Conservation (phyloP, 345 rosid genomes). For the Syzygium oleosum region DNA sequence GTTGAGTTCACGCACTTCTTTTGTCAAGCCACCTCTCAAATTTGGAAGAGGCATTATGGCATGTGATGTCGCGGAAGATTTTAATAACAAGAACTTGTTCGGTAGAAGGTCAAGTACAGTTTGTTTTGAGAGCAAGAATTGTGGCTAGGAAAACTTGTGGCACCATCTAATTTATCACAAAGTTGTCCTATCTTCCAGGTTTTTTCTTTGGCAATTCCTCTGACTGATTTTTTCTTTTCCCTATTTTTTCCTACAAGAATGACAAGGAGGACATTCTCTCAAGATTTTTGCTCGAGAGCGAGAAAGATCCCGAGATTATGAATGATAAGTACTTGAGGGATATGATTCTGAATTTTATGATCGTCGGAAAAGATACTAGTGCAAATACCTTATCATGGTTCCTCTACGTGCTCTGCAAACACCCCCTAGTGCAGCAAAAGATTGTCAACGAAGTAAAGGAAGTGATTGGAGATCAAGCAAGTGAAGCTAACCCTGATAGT, state of each 20-base stretch:
- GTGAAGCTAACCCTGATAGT: slow-evolving; percentile 13
- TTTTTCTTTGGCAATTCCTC: background rate
- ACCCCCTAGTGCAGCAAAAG: slow-evolving; percentile 62
- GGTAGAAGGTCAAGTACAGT: background rate
- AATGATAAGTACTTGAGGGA: slow-evolving; percentile 61
- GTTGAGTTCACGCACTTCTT: background rate
- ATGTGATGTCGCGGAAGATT: background rate
- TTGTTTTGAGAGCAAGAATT: background rate
- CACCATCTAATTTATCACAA: background rate
- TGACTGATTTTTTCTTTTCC: background rate
- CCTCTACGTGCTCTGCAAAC: slow-evolving; percentile 64
- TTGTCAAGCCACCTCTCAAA: background rate
- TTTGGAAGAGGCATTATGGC: background rate
- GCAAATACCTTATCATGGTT: slow-evolving; percentile 67
- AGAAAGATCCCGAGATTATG: slow-evolving; percentile 52
- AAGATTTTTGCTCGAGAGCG: slow-evolving; percentile 48
- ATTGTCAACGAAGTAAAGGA: slow-evolving; percentile 44
- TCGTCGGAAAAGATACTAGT: slow-evolving; percentile 63
- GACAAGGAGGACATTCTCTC: slow-evolving; percentile 62
- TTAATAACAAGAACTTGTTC: accelerated
- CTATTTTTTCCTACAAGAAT: slow-evolving; percentile 18
- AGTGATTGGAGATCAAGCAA: slow-evolving; percentile 11
- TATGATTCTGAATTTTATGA: slow-evolving; percentile 56
- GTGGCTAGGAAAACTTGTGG: background rate
- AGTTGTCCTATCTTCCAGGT: background rate